Percentiles rank a stretch among this genome's conserved stretches.
phyloP scores from a whole-genome alignment of 169 alveolate genomes.

The Cryptosporidium ubiquitum region DNA sequence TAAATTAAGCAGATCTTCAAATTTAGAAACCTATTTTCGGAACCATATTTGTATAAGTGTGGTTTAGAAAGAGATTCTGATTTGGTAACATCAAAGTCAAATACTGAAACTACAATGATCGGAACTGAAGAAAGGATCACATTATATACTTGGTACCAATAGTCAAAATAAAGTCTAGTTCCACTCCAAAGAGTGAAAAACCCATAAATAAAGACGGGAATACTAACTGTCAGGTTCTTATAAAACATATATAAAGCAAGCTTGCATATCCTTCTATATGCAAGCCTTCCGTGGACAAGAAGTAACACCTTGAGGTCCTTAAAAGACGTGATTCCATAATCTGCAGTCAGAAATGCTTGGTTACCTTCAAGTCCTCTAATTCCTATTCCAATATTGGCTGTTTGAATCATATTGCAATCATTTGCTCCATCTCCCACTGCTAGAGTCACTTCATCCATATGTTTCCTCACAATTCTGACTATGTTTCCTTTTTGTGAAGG shows the following conservation, averaged over 20 bases:
- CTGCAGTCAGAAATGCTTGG: conserved; percentile 90
- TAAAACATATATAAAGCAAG: conserved; percentile 96
- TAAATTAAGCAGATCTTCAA: conserved; percentile 80
- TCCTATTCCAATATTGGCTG: conserved; percentile 98
- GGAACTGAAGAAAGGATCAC: conserved; percentile 94
- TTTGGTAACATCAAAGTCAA: conserved; percentile 84
- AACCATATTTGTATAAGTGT: conserved; percentile 82
- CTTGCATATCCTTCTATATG: conserved; percentile 92
- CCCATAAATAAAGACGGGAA: conserved; percentile 93
- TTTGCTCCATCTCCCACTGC: conserved; percentile 99
- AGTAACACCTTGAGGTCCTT: conserved; percentile 85
- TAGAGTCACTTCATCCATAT: conserved; percentile 77
- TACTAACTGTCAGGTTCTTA: conserved; percentile 94
- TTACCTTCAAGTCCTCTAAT: conserved; percentile 96
- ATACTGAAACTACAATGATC: conserved; percentile 83
- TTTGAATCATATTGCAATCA: conserved; percentile 98
- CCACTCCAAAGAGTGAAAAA: conserved; percentile 92
- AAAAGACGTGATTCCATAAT: conserved; percentile 80
- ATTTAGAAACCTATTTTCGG: conserved; percentile 80
- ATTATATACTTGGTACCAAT: conserved; percentile 94
- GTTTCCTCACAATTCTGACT: conserved; percentile 81
- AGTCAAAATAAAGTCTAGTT: conserved; percentile 92
- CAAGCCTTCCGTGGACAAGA: conserved; percentile 91
- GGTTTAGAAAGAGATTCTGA: conserved; percentile 80
- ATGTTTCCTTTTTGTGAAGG: conserved; percentile 85